Evolutionary conservation across 331 rosid species (phyloP).

Genomic region (Rosa hybrid): DNA sequence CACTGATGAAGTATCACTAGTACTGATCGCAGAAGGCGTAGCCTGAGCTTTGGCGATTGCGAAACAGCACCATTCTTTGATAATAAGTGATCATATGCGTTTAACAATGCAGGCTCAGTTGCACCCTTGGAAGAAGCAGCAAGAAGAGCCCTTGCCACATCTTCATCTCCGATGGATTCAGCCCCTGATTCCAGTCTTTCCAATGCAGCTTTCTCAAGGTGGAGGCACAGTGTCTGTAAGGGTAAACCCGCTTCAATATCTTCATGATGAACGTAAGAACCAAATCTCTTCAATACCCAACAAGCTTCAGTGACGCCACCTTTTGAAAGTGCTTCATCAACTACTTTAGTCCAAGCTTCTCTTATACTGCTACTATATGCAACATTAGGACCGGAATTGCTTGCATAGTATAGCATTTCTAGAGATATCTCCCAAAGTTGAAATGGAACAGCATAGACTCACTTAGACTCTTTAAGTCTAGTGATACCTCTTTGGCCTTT

Average conservation of each 20-base stretch:
- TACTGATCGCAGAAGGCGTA: slow-evolving; percentile 86
- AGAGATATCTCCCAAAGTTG: slow-evolving; percentile 95
- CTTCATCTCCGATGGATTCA: slow-evolving; percentile 89
- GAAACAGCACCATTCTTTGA: slow-evolving; percentile 66
- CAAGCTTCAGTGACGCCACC: slow-evolving; percentile 96
- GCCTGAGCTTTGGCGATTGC: slow-evolving; percentile 78
- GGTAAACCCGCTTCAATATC: slow-evolving; percentile 76
- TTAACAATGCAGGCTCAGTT: slow-evolving; percentile 75
- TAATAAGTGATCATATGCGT: slow-evolving; percentile 73
- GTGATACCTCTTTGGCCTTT: slow-evolving; percentile 74
- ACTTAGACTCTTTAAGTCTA: slow-evolving; percentile 77
- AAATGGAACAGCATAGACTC: slow-evolving; percentile 90
- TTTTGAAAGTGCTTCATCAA: slow-evolving; percentile 82
- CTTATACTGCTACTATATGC: slow-evolving; percentile 69
- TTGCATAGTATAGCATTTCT: slow-evolving; percentile 90
- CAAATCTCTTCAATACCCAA: slow-evolving; percentile 81
- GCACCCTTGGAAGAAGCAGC: slow-evolving; percentile 89
- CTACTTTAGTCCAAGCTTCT: slow-evolving; percentile 90
- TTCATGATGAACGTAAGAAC: slow-evolving; percentile 89
- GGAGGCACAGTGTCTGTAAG: slow-evolving; percentile 76
- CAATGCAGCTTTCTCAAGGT: slow-evolving; percentile 92
- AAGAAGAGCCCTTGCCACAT: slow-evolving; percentile 85
- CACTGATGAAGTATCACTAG: slow-evolving; percentile 82
- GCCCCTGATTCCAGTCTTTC: slow-evolving; percentile 76
- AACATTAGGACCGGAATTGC: slow-evolving; percentile 61